These are phyloP conservation scores for Bimuria novae-zelandiae DNA, from an alignment of 2,329 filamentous ascomycete genomes.

Conservation along the genomic window DNA sequence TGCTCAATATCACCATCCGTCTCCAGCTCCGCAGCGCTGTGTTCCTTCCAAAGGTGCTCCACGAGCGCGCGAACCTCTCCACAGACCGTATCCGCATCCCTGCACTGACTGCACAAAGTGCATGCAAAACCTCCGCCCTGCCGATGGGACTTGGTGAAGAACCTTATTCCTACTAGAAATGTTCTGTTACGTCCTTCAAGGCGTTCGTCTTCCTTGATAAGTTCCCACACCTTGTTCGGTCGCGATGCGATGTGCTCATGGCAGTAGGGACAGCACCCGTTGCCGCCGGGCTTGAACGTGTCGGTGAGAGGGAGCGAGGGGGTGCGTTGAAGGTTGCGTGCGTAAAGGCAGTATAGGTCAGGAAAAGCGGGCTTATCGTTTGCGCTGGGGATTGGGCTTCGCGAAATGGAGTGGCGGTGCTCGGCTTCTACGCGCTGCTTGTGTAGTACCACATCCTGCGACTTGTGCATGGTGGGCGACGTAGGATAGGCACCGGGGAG, in stretches of 20 bases:
- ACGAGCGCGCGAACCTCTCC: slow-evolving; percentile 28
- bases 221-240: slow-evolving; percentile 37
- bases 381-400: too few relatives aligned
- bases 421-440: not conserved
- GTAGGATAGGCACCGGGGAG: slow-evolving; percentile 27
- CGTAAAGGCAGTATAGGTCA: slow-evolving; percentile 38
- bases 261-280: slow-evolving; percentile 37
- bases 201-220: slow-evolving; percentile 21
- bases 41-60: slow-evolving; percentile 42
- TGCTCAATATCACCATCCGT: slow-evolving; percentile 33
- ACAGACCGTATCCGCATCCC: slow-evolving; percentile 35
- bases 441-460: not conserved
- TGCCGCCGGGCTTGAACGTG: slow-evolving; percentile 27
- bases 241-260: slow-evolving; percentile 23
- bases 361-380: slow-evolving; percentile 9
- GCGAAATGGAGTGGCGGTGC: not conserved
- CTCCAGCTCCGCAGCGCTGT: slow-evolving; percentile 32
- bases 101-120: slow-evolving; percentile 31
- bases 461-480: slow-evolving; percentile 3
- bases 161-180: slow-evolving; percentile 35
- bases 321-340: slow-evolving; percentile 34
- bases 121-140: slow-evolving; percentile 37
- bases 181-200: not conserved
- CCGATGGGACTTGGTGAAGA: slow-evolving; percentile 40
- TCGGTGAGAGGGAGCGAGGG: slow-evolving; percentile 26